Evolutionary conservation across 1,284 basidiomycete genomes (phyloP), one percentile per base, ranked within the genome.

Genomic region (Porodaedalea pini): DNA sequence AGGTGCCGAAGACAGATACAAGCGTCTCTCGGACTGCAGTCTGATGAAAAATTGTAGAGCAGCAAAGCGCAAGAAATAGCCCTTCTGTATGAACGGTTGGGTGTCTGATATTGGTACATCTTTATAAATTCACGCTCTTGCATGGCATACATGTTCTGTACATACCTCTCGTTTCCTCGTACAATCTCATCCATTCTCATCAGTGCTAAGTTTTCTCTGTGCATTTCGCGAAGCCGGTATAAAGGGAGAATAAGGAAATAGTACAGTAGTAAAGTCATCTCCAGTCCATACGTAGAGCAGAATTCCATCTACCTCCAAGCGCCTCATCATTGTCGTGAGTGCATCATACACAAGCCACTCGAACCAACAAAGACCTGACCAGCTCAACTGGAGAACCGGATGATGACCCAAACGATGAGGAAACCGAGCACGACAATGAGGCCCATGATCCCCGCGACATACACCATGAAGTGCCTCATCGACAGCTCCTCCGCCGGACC

Each of bases 391-490:
- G 36, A 61, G 34, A 57, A 56, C 21, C 39, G 27, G 32, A 77
- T 23, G 37, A 78, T 56, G 13, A 64, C 57, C 60, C 69, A 78
- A n/a, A 72, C 66, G 10, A 73, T 58, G 10, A 63, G 66, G 0
- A 67, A 51, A 6, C 68, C 69, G 21, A 80, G 36, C 0, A 63
- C 63, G 11, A 77, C 21, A 39, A 85, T 64, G 27, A 79, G 15
- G 8, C 67, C 58, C 44, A 82, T 68, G 13, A 71, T 74, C 13
- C 71, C 77, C 4, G 64, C 73, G 25, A 80, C 70, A 51, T 71
- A 69, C 36, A 65, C 25, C 21, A 70, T 29, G 29, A 74, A 34
- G 55, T 71, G 71, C 62, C 49, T 60, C 19, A 59, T 61, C 40
- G 55, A 57, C 36, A 56, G 56, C 39, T 56, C 60, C 4, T 23